Evolutionary conservation across 306 rosid genomes (phyloP).

Genomic region (Fragaria vesca): DNA sequence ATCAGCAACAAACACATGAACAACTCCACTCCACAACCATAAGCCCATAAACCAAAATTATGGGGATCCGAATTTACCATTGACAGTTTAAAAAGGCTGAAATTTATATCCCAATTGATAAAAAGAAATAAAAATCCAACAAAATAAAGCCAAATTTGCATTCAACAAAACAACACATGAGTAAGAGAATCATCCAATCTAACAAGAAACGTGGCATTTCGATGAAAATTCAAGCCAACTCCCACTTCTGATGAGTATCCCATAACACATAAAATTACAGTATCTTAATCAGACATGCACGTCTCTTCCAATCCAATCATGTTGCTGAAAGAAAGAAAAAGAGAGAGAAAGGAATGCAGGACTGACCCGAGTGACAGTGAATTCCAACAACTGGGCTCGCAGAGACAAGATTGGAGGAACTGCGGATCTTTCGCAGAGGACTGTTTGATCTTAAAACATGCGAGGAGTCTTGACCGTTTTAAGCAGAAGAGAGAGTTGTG

Average conservation of each 20-base stretch:
- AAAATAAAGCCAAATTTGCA: not conserved
- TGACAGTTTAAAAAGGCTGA: no score
- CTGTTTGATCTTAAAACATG: not conserved
- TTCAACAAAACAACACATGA: not conserved
- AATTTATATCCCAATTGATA: not conserved
- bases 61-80: not conserved
- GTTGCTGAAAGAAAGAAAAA: no score
- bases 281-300: not conserved
- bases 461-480: not conserved
- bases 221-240: not conserved
- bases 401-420: not conserved
- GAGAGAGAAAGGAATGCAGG: not conserved
- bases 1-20: no score
- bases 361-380: not conserved
- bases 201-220: not conserved
- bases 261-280: not conserved
- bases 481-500: not conserved
- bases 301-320: no score
- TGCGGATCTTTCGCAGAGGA: not conserved
- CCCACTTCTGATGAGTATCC: not conserved
- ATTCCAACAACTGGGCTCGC: not conserved
- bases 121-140: not conserved
- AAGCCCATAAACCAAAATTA: no score
- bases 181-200: not conserved
- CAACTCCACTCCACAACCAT: not conserved